A percentile compares a stretch with the other conserved stretches of the same genome.
These are phyloP conservation scores for Colletotrichum sp. DNA, from an alignment of 2,329 filamentous ascomycete genomes.

Conservation along the genomic window DNA sequence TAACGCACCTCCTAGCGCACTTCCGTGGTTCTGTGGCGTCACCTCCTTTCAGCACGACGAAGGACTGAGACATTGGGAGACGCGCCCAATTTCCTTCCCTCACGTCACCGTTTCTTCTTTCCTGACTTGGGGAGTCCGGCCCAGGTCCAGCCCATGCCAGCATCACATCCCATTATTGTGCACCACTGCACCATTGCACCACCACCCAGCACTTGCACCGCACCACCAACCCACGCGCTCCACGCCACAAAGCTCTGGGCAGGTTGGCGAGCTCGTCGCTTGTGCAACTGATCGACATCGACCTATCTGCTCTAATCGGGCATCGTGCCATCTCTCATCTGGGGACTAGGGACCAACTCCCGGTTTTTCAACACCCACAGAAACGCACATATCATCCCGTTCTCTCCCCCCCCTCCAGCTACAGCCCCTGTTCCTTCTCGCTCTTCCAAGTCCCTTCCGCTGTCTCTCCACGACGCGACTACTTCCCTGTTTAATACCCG, in stretches of 20 bases:
- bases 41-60: conserved; percentile 12
- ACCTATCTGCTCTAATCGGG: not conserved
- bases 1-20: conserved; percentile 3
- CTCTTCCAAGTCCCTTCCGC: not conserved
- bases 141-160: not conserved
- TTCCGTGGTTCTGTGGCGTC: conserved; percentile 18
- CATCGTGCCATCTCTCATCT: conserved; percentile 12
- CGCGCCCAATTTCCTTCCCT: conserved; percentile 12
- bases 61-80: conserved; percentile 18
- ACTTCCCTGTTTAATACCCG: conserved; percentile 17
- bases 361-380: not conserved
- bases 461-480: not conserved
- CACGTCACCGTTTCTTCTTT: conserved; percentile 13
- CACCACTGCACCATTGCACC: not conserved
- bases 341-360: conserved; percentile 4
- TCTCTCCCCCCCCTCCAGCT: not conserved
- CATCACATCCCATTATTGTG: not conserved
- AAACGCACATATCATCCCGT: conserved; percentile 14
- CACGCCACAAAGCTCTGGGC: conserved; percentile 1
- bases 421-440: not conserved
- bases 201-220: not conserved
- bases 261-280: not conserved
- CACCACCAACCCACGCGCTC: not conserved
- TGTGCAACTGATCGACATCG: conserved; percentile 9
- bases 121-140: not conserved